Evolutionary conservation across 2,329 filamentous ascomycete species (phyloP).

Genomic region (Orbilia ellipsospora): DNA sequence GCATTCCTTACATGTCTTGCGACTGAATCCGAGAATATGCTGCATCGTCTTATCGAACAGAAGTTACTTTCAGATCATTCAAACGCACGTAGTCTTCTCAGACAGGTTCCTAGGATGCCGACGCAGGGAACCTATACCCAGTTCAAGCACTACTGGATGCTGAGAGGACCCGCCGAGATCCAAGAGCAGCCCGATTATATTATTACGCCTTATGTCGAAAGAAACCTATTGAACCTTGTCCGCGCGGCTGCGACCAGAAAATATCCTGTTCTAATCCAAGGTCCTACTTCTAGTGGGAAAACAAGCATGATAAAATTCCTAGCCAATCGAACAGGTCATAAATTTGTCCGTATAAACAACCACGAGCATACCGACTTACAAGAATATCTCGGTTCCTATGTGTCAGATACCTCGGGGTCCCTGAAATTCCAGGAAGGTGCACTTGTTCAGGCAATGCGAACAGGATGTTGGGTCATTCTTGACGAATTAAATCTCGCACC

Average conservation of each 20-base stretch:
- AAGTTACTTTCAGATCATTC: conserved; percentile 36
- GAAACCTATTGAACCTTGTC: conserved; percentile 93
- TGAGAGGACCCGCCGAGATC: conserved; percentile 74
- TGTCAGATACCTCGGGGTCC: conserved; percentile 85
- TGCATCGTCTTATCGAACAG: conserved; percentile 78
- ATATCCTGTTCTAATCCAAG: conserved; percentile 94
- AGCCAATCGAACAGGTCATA: conserved; percentile 95
- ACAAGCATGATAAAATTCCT: conserved; percentile 99
- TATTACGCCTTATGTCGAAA: conserved; percentile 92
- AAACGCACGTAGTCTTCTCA: conserved; percentile 77
- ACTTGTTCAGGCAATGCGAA: conserved; percentile 87
- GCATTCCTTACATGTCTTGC: conserved; percentile 92
- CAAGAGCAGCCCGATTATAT: conserved; percentile 90
- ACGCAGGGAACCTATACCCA: conserved; percentile 83
- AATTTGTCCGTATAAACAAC: conserved; percentile 98
- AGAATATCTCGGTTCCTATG: conserved; percentile 94
- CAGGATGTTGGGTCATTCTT: conserved; percentile 97
- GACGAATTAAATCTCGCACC: conserved; percentile 97
- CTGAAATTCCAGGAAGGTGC: conserved; percentile 93
- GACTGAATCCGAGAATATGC: conserved; percentile 79
- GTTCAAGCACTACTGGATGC: conserved; percentile 91
- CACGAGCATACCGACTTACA: conserved; percentile 98
- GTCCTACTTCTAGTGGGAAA: conserved; percentile 95
- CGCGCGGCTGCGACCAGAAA: conserved; percentile 89
- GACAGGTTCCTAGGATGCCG: conserved; percentile 80